Conservation (phyloP, 1,139 yeast species). For the Scheffersomyces parashehatae region DNA sequence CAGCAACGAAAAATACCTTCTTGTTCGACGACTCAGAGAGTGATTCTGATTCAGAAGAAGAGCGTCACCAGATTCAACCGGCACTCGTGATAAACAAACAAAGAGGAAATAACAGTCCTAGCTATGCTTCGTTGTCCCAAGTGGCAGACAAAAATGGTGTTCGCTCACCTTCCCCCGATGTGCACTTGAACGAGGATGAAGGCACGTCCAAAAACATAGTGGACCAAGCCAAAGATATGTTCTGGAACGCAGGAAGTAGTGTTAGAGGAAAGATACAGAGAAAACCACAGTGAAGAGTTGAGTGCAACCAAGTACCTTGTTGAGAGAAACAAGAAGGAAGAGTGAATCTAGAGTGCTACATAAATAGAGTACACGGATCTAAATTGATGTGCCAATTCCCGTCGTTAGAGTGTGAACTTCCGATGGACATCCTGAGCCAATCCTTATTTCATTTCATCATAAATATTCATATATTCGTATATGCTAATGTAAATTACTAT, state of each 20-base stretch:
- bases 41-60: conserved; percentile 32
- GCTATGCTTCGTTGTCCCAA: conserved; percentile 48
- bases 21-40: conserved; percentile 31
- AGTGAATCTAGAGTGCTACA: background rate
- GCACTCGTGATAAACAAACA: conserved; percentile 4
- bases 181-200: conserved; percentile 7
- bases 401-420: too few relatives aligned
- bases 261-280: conserved; percentile 3
- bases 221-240: conserved; percentile 43
- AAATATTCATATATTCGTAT: too few relatives aligned
- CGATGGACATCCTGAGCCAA: too few relatives aligned
- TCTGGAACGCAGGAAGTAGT: conserved; percentile 33
- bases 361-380: too few relatives aligned
- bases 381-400: background rate
- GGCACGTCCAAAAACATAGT: conserved; percentile 20
- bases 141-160: conserved; percentile 52
- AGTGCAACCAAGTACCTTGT: conserved; percentile 1
- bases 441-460: too few relatives aligned
- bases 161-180: conserved; percentile 31
- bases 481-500: too few relatives aligned
- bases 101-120: conserved; percentile 19
- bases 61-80: conserved; percentile 12
- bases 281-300: background rate
- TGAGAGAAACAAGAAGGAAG: background rate
- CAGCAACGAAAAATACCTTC: conserved; percentile 21